Evolutionary conservation across 441 rosid species (phyloP).

Genomic region (Croton laevigatus): DNA sequence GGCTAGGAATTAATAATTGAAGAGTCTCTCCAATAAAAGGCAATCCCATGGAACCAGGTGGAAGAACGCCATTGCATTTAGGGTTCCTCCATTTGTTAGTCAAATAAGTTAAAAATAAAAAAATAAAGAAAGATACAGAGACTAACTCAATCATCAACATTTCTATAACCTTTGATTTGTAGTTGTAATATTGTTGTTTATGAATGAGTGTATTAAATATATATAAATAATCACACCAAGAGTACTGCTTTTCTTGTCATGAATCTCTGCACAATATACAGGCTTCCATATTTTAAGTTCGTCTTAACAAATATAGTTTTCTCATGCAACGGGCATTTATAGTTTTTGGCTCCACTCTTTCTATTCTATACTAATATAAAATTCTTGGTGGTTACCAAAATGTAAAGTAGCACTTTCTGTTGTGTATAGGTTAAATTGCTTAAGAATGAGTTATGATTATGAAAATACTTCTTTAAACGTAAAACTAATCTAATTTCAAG

Average conservation of each 20-base stretch:
- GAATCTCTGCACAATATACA: background rate
- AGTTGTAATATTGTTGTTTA: too few relatives aligned
- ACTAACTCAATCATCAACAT: slow-evolving; percentile 29
- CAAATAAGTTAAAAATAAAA: slow-evolving; percentile 32
- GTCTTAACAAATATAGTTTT: background rate
- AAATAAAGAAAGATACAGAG: slow-evolving; percentile 17
- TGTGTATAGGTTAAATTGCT: too few relatives aligned
- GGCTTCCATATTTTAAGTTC: background rate
- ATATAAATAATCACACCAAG: background rate
- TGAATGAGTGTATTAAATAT: too few relatives aligned
- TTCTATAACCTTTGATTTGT: background rate
- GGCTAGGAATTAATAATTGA: slow-evolving; percentile 37
- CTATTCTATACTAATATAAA: too few relatives aligned
- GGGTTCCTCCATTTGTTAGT: slow-evolving; percentile 46
- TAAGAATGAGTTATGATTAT: too few relatives aligned
- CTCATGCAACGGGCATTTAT: background rate
- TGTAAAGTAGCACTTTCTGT: too few relatives aligned
- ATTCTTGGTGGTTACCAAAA: too few relatives aligned
- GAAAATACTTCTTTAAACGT: too few relatives aligned
- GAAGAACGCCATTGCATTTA: slow-evolving; percentile 45
- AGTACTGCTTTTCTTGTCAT: background rate
- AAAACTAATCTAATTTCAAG: too few relatives aligned
- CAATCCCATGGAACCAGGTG: slow-evolving; percentile 65
- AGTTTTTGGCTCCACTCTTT: too few relatives aligned
- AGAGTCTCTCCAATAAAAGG: slow-evolving; percentile 57